Evolutionary conservation across 2,329 filamentous ascomycete species (phyloP).

Genomic region (Xylaria multiplex): DNA sequence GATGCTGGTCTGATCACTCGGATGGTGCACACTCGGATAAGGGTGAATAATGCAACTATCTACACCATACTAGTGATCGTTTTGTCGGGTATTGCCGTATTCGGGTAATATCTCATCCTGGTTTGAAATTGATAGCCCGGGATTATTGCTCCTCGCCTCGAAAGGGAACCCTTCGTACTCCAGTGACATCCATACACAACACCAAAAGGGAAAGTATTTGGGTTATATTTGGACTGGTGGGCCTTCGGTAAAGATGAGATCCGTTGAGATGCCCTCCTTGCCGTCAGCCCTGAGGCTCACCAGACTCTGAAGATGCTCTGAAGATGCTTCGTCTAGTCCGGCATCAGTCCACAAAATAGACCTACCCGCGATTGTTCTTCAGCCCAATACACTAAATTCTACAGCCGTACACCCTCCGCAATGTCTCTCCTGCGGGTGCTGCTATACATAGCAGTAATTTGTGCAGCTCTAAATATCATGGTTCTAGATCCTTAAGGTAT

Average conservation of each 20-base stretch:
- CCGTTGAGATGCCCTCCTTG: not conserved
- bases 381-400: constrained; percentile 11
- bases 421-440: constrained; percentile 17
- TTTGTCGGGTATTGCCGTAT: constrained; percentile 19
- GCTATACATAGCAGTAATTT: not conserved
- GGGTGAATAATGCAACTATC: not conserved
- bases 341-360: constrained; percentile 14
- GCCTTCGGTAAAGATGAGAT: not conserved
- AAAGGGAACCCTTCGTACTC: not conserved
- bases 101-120: constrained; percentile 7
- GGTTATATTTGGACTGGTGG: constrained; percentile 4
- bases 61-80: not conserved
- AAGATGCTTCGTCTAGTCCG: not conserved
- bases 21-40: constrained; percentile 3
- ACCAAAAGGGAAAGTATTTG: not conserved
- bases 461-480: constrained; percentile 5
- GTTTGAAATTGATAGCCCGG: not conserved
- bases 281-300: constrained; percentile 3
- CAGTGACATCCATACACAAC: constrained; percentile 3
- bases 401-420: not conserved
- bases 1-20: constrained; percentile 28
- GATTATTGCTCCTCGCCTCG: not conserved
- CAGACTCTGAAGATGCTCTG: not conserved
- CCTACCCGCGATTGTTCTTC: constrained; percentile 20
- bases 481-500: constrained; percentile 9